Base-by-base conservation (phyloP, 371 early-diverging fungal genomes). In the Cokeromyces recurvatus region DNA sequence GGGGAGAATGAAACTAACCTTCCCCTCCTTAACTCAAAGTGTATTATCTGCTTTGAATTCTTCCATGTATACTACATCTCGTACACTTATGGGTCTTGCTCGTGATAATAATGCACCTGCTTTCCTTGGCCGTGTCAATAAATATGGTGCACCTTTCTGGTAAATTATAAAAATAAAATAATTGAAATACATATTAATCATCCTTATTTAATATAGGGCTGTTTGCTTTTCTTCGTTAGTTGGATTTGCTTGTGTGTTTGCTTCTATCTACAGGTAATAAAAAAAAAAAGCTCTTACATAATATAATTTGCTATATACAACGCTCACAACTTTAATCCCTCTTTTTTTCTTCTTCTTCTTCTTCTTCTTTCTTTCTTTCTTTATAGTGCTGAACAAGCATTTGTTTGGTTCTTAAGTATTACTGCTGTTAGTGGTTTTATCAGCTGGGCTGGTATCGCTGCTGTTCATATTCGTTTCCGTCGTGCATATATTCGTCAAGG, bases 401-500 rank as follows among this genome's bases (percentile, higher is more conserved):
- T 89, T 51, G 54, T 65, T 27, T 89, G 86, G 80, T 74, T 92
- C 37, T 62, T 86, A 57, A 81, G 71, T 49, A 71, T 92, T 38
- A 78, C 86, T 38, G 85, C 86, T 3, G 73, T 86, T 12, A 75
- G 86, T 19, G 87, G 90, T 39, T 85, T 91, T 47, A 64, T 86
- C 38, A 81, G 81, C 45, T 94, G 94, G 92, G 42, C 79, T 36
- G 79, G 80, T 44, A 92, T 94, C 51, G 68, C 76, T n/a, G 58
- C 78, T 50, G 78, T 81, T 17, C 91, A 93, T 58, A 61, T 86
- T 54, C 86, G 92, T 11, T 93, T 93, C 84, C 89, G 92, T 21
- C 71, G 66, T 14, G 92, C 90, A 19, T 87, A 80, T 54, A 55
- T 71, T 21, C 71, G 74, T 4, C 94, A 94, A 58, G 89, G 87